A percentile compares a stretch with the other conserved stretches of the same genome.
Evolutionary conservation across 345 rosid genomes (phyloP).

Genomic region (Bruguiera sexangula): DNA sequence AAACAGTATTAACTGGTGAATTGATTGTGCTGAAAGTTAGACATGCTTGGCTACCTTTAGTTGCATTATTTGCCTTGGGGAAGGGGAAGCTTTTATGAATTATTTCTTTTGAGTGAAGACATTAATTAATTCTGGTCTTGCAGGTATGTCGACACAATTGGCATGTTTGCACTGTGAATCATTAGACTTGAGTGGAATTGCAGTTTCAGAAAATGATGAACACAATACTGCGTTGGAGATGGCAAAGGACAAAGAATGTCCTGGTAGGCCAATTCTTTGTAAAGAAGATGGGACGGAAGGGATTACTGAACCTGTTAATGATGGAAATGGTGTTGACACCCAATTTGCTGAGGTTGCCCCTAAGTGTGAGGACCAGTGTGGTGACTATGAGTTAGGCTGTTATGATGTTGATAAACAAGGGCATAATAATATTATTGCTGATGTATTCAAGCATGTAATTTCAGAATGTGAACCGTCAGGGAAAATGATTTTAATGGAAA

Average conservation of each 20-base stretch:
- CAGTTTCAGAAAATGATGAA: slow-evolving; percentile 43
- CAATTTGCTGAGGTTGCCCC: slow-evolving; percentile 27
- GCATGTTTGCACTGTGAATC: slow-evolving; percentile 48
- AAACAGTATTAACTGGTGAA: slow-evolving; percentile 73
- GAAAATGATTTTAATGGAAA: slow-evolving; percentile 42
- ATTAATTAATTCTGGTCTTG: slow-evolving; percentile 19
- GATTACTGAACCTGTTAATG: slow-evolving; percentile 19
- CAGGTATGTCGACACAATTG: slow-evolving; percentile 74
- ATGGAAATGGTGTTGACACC: slow-evolving; percentile 27
- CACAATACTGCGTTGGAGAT: slow-evolving; percentile 36
- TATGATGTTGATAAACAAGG: slow-evolving; percentile 19
- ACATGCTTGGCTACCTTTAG: slow-evolving; percentile 5
- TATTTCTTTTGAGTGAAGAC: background rate
- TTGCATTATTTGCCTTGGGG: background rate
- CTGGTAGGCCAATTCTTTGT: slow-evolving; percentile 27
- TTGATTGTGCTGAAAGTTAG: slow-evolving; percentile 20
- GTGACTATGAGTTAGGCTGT: slow-evolving; percentile 12
- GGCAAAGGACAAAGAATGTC: slow-evolving; percentile 33
- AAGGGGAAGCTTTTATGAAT: background rate
- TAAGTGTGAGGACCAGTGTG: slow-evolving; percentile 25
- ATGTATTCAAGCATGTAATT: slow-evolving; percentile 17
- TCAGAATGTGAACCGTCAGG: slow-evolving; percentile 41
- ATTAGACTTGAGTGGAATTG: slow-evolving; percentile 60
- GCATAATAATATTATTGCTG: slow-evolving; percentile 24
- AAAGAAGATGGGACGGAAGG: slow-evolving; percentile 42